These are phyloP conservation scores for Ulvella scutata DNA, from an alignment of 139 green algal species.

Conservation along the genomic window DNA sequence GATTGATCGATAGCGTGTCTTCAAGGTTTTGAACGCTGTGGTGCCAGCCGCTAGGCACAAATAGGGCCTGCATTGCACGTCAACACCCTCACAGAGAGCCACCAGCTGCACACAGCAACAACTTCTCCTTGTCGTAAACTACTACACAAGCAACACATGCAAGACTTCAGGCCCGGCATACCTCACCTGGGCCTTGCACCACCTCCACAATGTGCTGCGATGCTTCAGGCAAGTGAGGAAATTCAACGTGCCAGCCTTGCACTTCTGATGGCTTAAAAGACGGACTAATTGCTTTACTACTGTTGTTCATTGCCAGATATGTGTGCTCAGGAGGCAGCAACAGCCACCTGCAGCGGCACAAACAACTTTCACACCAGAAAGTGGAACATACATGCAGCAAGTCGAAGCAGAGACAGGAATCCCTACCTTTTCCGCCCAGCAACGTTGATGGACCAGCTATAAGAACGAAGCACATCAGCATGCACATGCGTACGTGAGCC, in stretches of 20 bases:
- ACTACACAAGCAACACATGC: too few species aligned
- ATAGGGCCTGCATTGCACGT: too few species aligned
- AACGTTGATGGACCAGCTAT: constrained; percentile 70
- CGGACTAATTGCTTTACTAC: background rate
- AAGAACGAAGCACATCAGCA: constrained; percentile 69
- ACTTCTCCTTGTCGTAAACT: too few species aligned
- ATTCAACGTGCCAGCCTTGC: constrained; percentile 2
- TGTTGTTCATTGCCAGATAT: constrained; percentile 26
- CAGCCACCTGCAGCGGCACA: constrained; percentile 37
- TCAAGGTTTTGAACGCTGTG: constrained; percentile 74
- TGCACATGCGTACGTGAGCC: constrained; percentile 68
- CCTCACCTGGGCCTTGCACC: constrained; percentile 50
- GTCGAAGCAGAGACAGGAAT: background rate
- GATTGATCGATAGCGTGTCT: constrained; percentile 63
- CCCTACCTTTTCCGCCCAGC: constrained; percentile 35
- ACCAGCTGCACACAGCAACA: too few species aligned
- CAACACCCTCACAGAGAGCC: too few species aligned
- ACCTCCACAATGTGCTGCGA: constrained; percentile 15
- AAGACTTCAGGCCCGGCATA: too few species aligned
- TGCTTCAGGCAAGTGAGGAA: constrained; percentile 20
- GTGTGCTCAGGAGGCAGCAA: constrained; percentile 49
- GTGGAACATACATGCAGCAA: background rate
- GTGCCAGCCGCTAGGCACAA: constrained; percentile 83
- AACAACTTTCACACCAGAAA: constrained; percentile 5
- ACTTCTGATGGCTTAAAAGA: background rate